phyloP scores from a whole-genome alignment of 106 monocot species.

The Dendrobium huoshanense region DNA sequence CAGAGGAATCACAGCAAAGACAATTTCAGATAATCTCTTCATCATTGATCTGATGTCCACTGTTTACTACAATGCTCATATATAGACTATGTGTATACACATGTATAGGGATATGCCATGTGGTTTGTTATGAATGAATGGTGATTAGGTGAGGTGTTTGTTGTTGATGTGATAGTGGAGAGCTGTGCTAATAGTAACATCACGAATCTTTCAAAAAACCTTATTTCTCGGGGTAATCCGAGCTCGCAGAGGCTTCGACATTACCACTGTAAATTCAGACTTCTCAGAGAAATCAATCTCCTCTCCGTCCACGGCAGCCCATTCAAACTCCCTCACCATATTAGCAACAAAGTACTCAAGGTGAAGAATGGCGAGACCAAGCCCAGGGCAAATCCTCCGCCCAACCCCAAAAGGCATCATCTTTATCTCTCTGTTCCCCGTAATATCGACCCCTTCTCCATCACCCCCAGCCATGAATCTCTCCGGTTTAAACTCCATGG shows the following conservation, averaged over 20 bases:
- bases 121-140: no score
- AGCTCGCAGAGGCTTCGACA: slow-evolving; percentile 21
- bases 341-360: slow-evolving; percentile 32
- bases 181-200: no score
- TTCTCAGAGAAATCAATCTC: slow-evolving; percentile 27
- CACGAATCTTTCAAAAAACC: not conserved
- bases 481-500: slow-evolving; percentile 35
- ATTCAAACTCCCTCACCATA: slow-evolving; percentile 26
- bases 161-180: no score
- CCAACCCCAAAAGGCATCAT: slow-evolving; percentile 38
- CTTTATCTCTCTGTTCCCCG: slow-evolving; percentile 28
- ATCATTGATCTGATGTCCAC: no score
- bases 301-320: slow-evolving; percentile 23
- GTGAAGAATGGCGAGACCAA: slow-evolving; percentile 24
- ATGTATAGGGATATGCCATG: no score
- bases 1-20: no score
- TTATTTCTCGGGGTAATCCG: slow-evolving; percentile 8
- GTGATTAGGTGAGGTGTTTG: no score
- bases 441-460: slow-evolving; percentile 24
- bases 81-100: no score
- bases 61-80: no score
- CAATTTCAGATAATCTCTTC: no score
- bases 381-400: slow-evolving; percentile 31
- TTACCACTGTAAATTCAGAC: slow-evolving; percentile 18
- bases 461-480: slow-evolving; percentile 18